Conservation (phyloP, 345 rosid species). For the Turritis glabra region DNA sequence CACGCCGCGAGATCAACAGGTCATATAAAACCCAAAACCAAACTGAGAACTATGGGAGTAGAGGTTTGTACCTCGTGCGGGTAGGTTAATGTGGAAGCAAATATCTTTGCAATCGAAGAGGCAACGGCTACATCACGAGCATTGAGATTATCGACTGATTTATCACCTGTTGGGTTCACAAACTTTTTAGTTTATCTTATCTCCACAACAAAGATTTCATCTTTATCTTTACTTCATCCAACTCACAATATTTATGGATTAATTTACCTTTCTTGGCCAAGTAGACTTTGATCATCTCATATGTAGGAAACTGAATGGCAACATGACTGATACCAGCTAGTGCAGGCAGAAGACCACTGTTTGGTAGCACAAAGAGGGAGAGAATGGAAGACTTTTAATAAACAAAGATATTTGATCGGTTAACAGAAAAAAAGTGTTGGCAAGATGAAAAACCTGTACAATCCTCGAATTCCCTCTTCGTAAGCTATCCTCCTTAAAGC, state of each 20-base stretch:
- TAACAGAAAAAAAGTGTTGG: constrained; percentile 8
- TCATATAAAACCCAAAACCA: not conserved
- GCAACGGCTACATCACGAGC: constrained; percentile 87
- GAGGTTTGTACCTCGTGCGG: constrained; percentile 73
- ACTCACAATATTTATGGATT: not conserved
- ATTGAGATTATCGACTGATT: constrained; percentile 61
- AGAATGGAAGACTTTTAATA: not conserved
- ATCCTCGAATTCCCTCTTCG: constrained; percentile 70
- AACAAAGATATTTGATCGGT: not conserved
- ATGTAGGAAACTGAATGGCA: constrained; percentile 86
- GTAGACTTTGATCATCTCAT: constrained; percentile 69
- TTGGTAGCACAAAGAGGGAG: constrained; percentile 28
- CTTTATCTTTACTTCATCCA: constrained; percentile 1
- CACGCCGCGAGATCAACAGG: constrained; percentile 9
- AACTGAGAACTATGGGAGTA: not conserved
- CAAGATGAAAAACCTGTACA: constrained; percentile 60
- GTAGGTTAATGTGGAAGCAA: constrained; percentile 87
- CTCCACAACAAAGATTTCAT: not conserved
- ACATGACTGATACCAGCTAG: constrained; percentile 93
- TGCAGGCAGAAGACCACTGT: constrained; percentile 86
- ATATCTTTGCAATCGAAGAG: constrained; percentile 82
- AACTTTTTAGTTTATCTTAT: not conserved
- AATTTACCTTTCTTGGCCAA: constrained; percentile 62
- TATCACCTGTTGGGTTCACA: constrained; percentile 48
- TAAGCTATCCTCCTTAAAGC: constrained; percentile 78